Conservation (phyloP, 2,329 filamentous ascomycete genomes). For the Emergomyces orientalis region DNA sequence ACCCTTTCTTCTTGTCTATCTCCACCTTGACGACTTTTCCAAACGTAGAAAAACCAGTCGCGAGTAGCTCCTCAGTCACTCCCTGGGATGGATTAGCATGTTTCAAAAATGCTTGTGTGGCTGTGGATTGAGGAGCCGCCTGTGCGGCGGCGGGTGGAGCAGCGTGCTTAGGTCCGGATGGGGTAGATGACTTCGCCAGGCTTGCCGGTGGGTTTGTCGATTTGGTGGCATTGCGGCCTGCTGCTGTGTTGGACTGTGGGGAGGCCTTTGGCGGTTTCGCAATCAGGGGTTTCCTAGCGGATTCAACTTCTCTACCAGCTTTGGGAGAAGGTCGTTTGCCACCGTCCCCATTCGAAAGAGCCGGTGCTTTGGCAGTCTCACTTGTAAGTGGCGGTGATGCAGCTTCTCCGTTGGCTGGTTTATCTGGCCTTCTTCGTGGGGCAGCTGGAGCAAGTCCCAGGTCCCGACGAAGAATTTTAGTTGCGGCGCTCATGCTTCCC, state of each 20-base stretch:
- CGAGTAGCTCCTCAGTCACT: slow-evolving; percentile 72
- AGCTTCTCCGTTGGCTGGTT: slow-evolving; percentile 20
- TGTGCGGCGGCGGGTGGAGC: slow-evolving; percentile 6
- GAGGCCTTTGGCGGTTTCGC: slow-evolving; percentile 8
- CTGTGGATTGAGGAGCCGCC: slow-evolving; percentile 18
- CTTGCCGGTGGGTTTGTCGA: slow-evolving; percentile 5
- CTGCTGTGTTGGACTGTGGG: slow-evolving; percentile 12
- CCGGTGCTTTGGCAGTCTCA: slow-evolving; percentile 6
- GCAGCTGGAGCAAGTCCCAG: slow-evolving; percentile 44
- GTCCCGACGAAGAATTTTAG: slow-evolving; percentile 54
- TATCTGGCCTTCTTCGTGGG: slow-evolving; percentile 31
- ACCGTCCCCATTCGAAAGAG: not conserved
- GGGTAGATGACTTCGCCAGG: not conserved
- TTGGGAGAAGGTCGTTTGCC: slow-evolving; percentile 10
- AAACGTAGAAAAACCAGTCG: slow-evolving; percentile 62
- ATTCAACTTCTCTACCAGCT: slow-evolving; percentile 8
- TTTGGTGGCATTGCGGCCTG: slow-evolving; percentile 11
- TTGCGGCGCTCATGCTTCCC: slow-evolving; percentile 44
- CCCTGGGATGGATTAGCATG: slow-evolving; percentile 84
- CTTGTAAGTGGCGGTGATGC: slow-evolving; percentile 18
- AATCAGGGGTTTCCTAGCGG: slow-evolving; percentile 10
- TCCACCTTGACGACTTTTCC: slow-evolving; percentile 72
- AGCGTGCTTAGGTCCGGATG: not conserved
- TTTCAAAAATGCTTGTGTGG: slow-evolving; percentile 58
- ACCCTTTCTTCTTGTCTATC: slow-evolving; percentile 89